Evolutionary conservation across 768 basidiomycete species (phyloP), one percentile per base, ranked within the genome.

Genomic region (Pseudohyphozyma bogoriensis): DNA sequence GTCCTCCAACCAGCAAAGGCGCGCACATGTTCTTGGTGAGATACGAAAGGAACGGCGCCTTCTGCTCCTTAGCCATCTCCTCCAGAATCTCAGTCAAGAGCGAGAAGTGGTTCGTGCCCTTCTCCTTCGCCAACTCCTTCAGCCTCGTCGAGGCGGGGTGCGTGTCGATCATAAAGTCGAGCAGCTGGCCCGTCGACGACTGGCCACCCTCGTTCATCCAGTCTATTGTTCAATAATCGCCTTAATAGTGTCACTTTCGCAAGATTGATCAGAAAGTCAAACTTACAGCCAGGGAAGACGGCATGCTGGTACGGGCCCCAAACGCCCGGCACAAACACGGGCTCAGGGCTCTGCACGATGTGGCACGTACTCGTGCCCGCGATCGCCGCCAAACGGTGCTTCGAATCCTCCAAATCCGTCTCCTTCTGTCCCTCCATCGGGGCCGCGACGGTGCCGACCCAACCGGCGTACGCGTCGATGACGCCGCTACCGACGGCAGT

Each of bases 151-250:
- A 88, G 2, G 93, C 88, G 4, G 87, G 82, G 70, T 99, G 95
- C 0, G 88, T 96, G 13, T 83, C 88, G 60, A 97, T 80, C 71
- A 92, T 85, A 72, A 95, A 96, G 70, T 99, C 89, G 56, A 99
- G 90, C 12, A 97, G 80, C 84, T 90, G 89, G n/a, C 95, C 95
- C 0, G 95, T 99, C 1, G 91, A 92, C 11, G 91, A 95, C 74
- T 99, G 95, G 3, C 95, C 95, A 40, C 93, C 95, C 75, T 99
- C 95, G 70, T 92, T 99, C 90, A 96, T 95, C 95, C 93, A 99
- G 85, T 65, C 68, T 61, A 60, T 40, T 22, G 40, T 7, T 0
- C 35, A 24, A 16, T 12, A 15, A 24, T 56, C 29, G 55, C 45
- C 35, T 32, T 26, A 28, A 28, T 35, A 9, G 5, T n/a, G n/a